phyloP scores from a whole-genome alignment of 2,329 filamentous ascomycete genomes.

The Myriosclerotinia duriaeana region DNA sequence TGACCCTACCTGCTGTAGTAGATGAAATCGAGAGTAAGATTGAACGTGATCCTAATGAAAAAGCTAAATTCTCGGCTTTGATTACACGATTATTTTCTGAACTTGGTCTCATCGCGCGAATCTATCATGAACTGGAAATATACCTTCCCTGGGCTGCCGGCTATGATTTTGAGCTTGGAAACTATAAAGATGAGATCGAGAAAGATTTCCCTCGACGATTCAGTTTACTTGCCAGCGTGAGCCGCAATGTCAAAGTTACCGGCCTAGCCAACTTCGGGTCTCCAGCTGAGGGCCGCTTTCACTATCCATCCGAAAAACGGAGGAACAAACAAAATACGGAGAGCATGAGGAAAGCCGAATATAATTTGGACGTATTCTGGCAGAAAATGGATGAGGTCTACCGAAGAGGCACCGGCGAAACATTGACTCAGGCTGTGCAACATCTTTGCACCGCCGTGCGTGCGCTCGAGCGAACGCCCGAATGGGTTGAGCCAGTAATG shows the following conservation, averaged over 20 bases:
- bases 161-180: slow-evolving; percentile 23
- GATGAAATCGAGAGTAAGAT: slow-evolving; percentile 30
- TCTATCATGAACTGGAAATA: slow-evolving; percentile 29
- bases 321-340: slow-evolving; percentile 48
- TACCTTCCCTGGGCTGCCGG: slow-evolving; percentile 31
- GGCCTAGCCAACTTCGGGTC: slow-evolving; percentile 21
- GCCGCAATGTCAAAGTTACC: neutral
- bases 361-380: slow-evolving; percentile 50
- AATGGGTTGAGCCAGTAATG: slow-evolving; percentile 1
- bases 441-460: neutral
- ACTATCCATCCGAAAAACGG: slow-evolving; percentile 50
- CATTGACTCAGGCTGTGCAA: neutral
- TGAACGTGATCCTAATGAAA: slow-evolving; percentile 28
- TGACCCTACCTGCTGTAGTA: slow-evolving; percentile 27
- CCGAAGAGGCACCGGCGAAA: slow-evolving; percentile 31
- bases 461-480: neutral
- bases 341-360: slow-evolving; percentile 46
- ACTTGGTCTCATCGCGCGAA: slow-evolving; percentile 27
- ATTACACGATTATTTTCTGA: slow-evolving; percentile 25
- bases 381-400: slow-evolving; percentile 37
- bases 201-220: neutral
- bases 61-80: slow-evolving; percentile 29
- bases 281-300: slow-evolving; percentile 30
- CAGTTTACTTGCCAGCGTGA: neutral
- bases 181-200: neutral